phyloP scores from a whole-genome alignment of 1,139 yeast genomes.

The Yamadazyma atlantica region DNA sequence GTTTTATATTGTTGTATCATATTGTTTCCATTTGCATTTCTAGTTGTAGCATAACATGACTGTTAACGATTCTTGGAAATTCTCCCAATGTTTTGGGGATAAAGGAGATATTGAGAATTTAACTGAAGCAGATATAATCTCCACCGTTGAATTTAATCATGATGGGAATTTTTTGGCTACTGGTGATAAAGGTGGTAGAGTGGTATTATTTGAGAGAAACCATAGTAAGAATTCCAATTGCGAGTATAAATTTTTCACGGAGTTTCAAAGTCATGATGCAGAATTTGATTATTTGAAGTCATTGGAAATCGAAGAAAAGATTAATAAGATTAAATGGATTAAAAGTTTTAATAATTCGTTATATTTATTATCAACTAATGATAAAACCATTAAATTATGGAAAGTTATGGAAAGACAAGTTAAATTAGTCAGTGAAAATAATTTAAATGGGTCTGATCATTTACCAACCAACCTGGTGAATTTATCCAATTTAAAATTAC shows the following conservation, averaged over 20 bases:
- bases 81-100: constrained; percentile 95
- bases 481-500: constrained; percentile 60
- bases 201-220: constrained; percentile 91
- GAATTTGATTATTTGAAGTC: constrained; percentile 96
- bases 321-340: constrained; percentile 97
- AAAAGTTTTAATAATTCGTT: constrained; percentile 85
- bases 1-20: background rate
- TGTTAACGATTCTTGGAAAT: constrained; percentile 53
- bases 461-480: constrained; percentile 20
- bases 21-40: too few species aligned
- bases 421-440: constrained; percentile 89
- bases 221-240: constrained; percentile 66
- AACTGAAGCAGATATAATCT: constrained; percentile 96
- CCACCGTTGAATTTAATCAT: constrained; percentile 95
- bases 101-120: constrained; percentile 95
- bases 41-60: too few species aligned
- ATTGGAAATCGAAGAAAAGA: constrained; percentile 95
- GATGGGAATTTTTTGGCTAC: constrained; percentile 95
- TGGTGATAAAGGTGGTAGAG: constrained; percentile 98
- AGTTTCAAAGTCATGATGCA: constrained; percentile 97
- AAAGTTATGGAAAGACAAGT: constrained; percentile 90
- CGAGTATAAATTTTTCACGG: constrained; percentile 94
- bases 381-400: constrained; percentile 97
- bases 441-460: constrained; percentile 51
- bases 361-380: constrained; percentile 87